phyloP scores from a whole-genome alignment of 1,284 basidiomycete species.

The Amylostereum areolatum region DNA sequence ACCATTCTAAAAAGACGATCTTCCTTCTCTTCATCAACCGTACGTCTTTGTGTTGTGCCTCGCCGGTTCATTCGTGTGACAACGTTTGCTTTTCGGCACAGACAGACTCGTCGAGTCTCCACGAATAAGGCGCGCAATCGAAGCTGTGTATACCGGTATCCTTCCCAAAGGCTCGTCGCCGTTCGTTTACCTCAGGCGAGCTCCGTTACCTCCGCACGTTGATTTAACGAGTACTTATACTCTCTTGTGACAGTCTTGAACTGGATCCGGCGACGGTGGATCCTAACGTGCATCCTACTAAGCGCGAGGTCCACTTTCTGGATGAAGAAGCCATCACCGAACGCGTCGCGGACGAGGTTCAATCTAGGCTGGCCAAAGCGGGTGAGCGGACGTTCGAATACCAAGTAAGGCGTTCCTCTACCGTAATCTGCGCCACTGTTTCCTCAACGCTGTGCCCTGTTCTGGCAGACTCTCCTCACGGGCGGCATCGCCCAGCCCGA shows the following conservation, averaged over 20 bases:
- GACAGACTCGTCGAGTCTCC: conserved; percentile 92
- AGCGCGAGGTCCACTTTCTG: conserved; percentile 93
- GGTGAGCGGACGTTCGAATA: conserved; percentile 76
- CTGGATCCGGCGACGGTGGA: conserved; percentile 89
- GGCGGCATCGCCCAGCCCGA: conserved; percentile 36
- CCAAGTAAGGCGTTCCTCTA: conserved; percentile 46
- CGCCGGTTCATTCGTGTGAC: background rate
- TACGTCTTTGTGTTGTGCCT: conserved; percentile 32
- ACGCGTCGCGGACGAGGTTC: conserved; percentile 69
- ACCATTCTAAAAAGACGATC: conserved; percentile 79
- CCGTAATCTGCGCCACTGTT: background rate
- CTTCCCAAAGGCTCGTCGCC: conserved; percentile 91
- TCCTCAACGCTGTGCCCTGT: background rate
- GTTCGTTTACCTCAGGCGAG: conserved; percentile 87
- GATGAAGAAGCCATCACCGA: conserved; percentile 90
- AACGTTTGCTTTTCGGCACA: conserved; percentile 24
- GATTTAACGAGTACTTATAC: background rate
- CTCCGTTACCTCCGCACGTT: background rate
- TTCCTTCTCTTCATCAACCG: conserved; percentile 98
- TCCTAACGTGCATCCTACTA: conserved; percentile 98
- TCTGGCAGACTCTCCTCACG: conserved; percentile 54
- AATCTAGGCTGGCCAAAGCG: conserved; percentile 61
- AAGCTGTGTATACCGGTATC: conserved; percentile 79
- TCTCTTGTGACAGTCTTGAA: conserved; percentile 46
- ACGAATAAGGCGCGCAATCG: conserved; percentile 83